Conservation (phyloP, 352 stramenopile species). For the Phytopythium helicoides region DNA sequence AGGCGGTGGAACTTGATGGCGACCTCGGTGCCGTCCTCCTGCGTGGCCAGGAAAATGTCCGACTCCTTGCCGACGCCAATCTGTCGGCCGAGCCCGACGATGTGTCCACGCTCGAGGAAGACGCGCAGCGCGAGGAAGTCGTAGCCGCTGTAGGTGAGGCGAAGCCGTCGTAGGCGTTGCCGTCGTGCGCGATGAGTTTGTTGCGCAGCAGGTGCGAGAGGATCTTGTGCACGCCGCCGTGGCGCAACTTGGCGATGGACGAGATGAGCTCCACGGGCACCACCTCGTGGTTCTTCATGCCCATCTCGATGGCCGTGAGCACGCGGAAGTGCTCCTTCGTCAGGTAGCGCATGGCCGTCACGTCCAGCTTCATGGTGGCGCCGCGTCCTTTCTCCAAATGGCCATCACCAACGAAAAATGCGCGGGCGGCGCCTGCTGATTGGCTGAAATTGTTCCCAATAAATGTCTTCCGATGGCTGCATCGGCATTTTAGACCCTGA, state of each 20-base stretch:
- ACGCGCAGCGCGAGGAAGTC: constrained; percentile 98
- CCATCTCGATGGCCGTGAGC: constrained; percentile 98
- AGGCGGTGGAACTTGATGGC: constrained; percentile 99
- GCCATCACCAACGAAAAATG: too few species aligned
- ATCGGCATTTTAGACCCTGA: too few species aligned
- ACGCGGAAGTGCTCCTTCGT: constrained; percentile 97
- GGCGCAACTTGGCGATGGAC: constrained; percentile 95
- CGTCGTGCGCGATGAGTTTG: constrained; percentile 98
- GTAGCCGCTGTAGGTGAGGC: constrained; percentile 99
- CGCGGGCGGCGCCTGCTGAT: too few species aligned
- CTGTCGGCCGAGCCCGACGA: constrained; percentile 88
- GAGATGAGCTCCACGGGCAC: constrained; percentile 97
- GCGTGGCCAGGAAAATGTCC: constrained; percentile 97
- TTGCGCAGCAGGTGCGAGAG: constrained; percentile 95
- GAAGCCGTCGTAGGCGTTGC: constrained; percentile 96
- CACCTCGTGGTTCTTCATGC: constrained; percentile 98
- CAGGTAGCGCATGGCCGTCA: constrained; percentile 92
- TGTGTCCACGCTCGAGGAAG: constrained; percentile 93
- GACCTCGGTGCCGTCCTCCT: constrained; percentile 94
- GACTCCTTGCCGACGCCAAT: constrained; percentile 99
- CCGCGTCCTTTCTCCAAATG: not conserved
- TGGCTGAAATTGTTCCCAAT: too few species aligned
- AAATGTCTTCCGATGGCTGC: too few species aligned
- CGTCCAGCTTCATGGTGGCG: constrained; percentile 90
- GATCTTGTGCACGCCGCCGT: constrained; percentile 98